These are phyloP conservation scores for Linnemannia schmuckeri DNA, from an alignment of 192 early-diverging fungal genomes.

Conservation along the genomic window DNA sequence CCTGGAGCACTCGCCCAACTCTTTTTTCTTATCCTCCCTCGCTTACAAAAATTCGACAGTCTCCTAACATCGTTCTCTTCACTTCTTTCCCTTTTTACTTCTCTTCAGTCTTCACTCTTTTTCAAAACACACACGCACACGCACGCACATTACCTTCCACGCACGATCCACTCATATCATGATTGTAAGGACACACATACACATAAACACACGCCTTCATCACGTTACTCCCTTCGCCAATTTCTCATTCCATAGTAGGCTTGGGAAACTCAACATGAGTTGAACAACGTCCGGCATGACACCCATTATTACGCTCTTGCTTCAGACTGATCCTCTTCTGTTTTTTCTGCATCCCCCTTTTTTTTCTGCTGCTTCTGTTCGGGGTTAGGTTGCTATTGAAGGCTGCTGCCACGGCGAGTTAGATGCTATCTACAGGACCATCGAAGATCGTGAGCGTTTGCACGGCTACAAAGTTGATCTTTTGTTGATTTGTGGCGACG, in stretches of 20 bases:
- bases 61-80: too few relatives aligned
- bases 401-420: constrained; percentile 98
- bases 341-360: not conserved
- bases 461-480: constrained; percentile 85
- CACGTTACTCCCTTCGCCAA: not conserved
- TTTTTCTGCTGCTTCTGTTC: too few relatives aligned
- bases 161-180: not conserved
- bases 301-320: too few relatives aligned
- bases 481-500: constrained; percentile 97
- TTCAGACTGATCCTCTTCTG: not conserved
- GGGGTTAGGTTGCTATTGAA: constrained; percentile 83
- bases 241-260: not conserved
- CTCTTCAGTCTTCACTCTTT: too few relatives aligned
- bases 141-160: not conserved
- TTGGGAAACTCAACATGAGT: not conserved
- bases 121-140: not conserved
- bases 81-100: too few relatives aligned
- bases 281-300: not conserved
- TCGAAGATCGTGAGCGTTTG: constrained; percentile 71
- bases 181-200: not conserved
- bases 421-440: constrained; percentile 87
- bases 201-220: not conserved
- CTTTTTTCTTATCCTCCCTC: too few relatives aligned
- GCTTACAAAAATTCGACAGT: too few relatives aligned
- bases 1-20: too few relatives aligned